Evolutionary conservation across 148 eudicot genomes (phyloP).

Genomic region (Agrostemma githago): DNA sequence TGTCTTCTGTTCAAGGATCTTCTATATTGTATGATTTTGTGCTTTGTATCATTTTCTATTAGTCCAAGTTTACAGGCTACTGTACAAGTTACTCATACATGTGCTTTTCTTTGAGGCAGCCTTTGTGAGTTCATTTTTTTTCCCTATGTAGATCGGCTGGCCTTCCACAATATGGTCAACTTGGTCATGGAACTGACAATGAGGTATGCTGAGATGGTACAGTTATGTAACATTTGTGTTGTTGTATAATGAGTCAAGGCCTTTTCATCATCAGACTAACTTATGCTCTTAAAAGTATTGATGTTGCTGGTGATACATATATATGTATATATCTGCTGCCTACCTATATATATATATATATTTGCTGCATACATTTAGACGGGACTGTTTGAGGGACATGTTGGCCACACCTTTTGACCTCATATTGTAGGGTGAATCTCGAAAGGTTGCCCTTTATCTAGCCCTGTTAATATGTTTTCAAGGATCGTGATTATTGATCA

Average conservation of each 20-base stretch:
- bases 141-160: constrained; percentile 74
- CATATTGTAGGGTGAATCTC: no score
- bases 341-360: background rate
- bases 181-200: constrained; percentile 96
- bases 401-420: background rate
- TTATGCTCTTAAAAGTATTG: background rate
- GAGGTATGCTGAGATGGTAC: constrained; percentile 49
- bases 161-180: constrained; percentile 98
- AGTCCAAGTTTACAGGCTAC: background rate
- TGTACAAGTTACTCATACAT: background rate
- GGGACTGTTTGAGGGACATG: background rate
- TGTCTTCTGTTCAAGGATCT: constrained; percentile 72
- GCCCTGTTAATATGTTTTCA: background rate
- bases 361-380: background rate
- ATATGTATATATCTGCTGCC: background rate
- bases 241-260: background rate
- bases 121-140: background rate
- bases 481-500: background rate
- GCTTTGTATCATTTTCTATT: constrained; percentile 12
- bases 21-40: constrained; percentile 77
- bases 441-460: no score
- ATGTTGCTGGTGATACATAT: background rate
- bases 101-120: background rate
- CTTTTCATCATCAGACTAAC: background rate
- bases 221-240: background rate